Base-by-base conservation (phyloP, 495 filamentous ascomycete genomes). In the Penicillium robsamsonii region DNA sequence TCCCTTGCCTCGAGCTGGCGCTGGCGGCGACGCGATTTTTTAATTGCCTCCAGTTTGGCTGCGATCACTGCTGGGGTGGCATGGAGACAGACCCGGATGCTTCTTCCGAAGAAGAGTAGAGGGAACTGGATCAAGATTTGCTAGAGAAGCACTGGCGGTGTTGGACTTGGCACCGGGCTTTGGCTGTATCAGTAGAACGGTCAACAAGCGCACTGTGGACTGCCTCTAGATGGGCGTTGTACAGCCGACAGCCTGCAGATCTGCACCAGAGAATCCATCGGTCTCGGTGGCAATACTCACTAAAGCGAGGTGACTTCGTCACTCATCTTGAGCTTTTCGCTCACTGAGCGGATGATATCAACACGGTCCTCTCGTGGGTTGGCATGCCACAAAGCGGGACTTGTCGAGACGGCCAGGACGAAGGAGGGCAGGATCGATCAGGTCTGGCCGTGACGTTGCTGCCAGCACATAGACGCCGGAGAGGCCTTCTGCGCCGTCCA, bases 401-500 rank as follows among this genome's bases (percentile, higher is more conserved):
- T 97, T 97, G 63, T 98, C 94, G 17, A 98, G 72, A 50, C 94
- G 83, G 6, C 94, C 94, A 0, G 94, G 94, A 40, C 94, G 80
- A 38, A 97, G 73, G 29, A 98, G 75, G 4, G 94, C 94, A 2
- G 94, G 93, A 65, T 98, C 94, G 43, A 98, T 97, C 6, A 97
- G 68, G 70, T 98, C 95, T 0, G 94, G 94, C 25, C 94, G 76
- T 3, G 84, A 88, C 2, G 94, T 98, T 13, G 94, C 94, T 27
- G 94, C 94, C 4, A 98, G 83, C 2, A 98, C 94, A 63, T 97
- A 97, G 2, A 98, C 94, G 0, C 95, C 95, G 0, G 86, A 89
- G 5, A 97, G 73, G 17, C 95, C 94, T 68, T 98, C 95, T 2
- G 95, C 95, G 65, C 94, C 94, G 65, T 98, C 94, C 95, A 98